Conservation (phyloP, 2,329 filamentous ascomycete genomes). For the Ophiocordyceps camponoti-rufipedis region DNA sequence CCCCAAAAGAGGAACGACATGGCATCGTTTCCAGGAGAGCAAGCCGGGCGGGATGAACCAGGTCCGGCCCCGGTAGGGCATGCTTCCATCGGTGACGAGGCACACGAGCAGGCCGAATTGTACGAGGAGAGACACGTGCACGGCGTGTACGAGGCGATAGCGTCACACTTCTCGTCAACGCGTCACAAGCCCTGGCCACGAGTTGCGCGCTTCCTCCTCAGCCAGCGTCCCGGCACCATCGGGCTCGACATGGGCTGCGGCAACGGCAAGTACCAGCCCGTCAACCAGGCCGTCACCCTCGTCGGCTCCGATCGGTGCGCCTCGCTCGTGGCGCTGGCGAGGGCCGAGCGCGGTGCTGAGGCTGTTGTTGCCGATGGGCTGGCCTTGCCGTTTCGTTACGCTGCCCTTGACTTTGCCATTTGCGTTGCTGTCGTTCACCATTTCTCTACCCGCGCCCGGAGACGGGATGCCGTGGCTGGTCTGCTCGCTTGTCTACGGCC, state of each 20-base stretch:
- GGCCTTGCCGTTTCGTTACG: conserved; percentile 54
- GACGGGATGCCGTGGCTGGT: conserved; percentile 51
- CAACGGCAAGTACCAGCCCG: conserved; percentile 84
- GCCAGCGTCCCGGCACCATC: conserved; percentile 49
- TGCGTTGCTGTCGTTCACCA: conserved; percentile 93
- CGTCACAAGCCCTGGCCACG: conserved; percentile 82
- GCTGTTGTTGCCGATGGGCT: conserved; percentile 69
- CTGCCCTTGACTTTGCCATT: conserved; percentile 61
- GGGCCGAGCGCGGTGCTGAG: conserved; percentile 31
- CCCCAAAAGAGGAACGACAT: no score
- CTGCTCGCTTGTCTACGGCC: conserved; percentile 48
- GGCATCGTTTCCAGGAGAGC: not conserved
- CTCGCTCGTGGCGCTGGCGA: conserved; percentile 32
- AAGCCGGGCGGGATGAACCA: not conserved
- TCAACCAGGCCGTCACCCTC: conserved; percentile 63
- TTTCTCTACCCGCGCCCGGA: conserved; percentile 57
- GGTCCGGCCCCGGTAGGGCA: not conserved
- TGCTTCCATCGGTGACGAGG: not conserved
- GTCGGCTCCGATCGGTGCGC: conserved; percentile 69
- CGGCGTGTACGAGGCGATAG: conserved; percentile 75
- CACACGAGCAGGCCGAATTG: conserved; percentile 2
- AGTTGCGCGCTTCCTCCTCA: conserved; percentile 58
- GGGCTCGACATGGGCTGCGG: conserved; percentile 89
- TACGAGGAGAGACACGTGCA: conserved; percentile 88
- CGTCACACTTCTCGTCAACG: conserved; percentile 67